Evolutionary conservation across 2,329 filamentous ascomycete genomes (phyloP).

Genomic region (Venturia carpophila): DNA sequence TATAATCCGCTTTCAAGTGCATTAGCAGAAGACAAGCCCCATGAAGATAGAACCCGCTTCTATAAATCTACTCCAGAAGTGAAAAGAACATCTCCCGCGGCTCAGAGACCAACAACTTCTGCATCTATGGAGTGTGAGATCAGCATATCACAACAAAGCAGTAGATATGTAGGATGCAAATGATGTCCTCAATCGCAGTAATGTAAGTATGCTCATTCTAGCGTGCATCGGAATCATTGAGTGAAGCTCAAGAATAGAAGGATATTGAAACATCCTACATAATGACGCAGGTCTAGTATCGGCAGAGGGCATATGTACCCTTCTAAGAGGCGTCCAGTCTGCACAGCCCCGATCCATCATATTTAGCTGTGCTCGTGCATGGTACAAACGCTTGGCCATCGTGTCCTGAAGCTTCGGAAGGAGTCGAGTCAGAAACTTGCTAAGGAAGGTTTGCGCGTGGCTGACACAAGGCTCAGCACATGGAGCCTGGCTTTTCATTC

Average conservation of each 20-base stretch:
- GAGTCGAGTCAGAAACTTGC: not conserved
- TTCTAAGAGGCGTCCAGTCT: not conserved
- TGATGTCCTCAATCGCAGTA: not conserved
- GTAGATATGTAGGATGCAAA: not conserved
- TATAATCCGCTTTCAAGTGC: not conserved
- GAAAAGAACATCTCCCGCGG: not conserved
- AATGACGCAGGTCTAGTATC: not conserved
- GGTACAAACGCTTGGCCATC: conserved; percentile 9
- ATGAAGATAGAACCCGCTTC: not conserved
- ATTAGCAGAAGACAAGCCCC: no score
- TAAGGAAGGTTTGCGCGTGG: not conserved
- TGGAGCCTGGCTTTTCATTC: not conserved
- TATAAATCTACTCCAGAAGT: not conserved
- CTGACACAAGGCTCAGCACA: conserved; percentile 7
- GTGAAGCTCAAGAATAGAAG: not conserved
- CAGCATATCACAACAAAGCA: not conserved
- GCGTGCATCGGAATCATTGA: not conserved
- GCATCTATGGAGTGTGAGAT: not conserved
- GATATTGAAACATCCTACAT: conserved; percentile 1
- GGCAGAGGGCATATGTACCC: not conserved
- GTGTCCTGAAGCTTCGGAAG: conserved; percentile 1
- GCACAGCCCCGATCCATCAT: not conserved
- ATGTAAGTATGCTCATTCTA: not conserved
- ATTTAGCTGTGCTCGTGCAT: not conserved
- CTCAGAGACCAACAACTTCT: no score